Evolutionary conservation across 306 rosid species (phyloP).

Genomic region (Abrus pulchellus): DNA sequence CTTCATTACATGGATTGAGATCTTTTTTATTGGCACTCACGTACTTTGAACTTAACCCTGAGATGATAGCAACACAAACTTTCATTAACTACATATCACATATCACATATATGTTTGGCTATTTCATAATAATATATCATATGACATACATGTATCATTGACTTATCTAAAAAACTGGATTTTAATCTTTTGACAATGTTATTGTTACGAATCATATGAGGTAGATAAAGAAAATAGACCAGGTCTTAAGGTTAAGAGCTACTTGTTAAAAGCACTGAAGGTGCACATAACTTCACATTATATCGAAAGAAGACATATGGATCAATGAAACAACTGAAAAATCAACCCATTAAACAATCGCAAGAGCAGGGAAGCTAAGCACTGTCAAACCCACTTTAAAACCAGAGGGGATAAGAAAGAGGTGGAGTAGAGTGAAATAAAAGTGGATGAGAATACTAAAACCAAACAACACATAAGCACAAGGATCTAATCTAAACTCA

Average conservation of each 20-base stretch:
- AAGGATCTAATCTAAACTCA: constrained; percentile 20
- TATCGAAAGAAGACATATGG: neutral
- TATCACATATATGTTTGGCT: neutral
- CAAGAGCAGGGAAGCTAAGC: constrained; percentile 3
- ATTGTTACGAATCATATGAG: neutral
- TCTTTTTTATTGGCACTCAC: constrained; percentile 46
- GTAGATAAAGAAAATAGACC: neutral
- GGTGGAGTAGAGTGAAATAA: constrained; percentile 6
- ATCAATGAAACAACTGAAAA: neutral
- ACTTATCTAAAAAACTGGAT: constrained; percentile 32
- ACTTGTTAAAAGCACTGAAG: neutral
- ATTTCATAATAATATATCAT: too few species aligned
- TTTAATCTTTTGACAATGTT: neutral
- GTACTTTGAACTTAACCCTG: constrained; percentile 61
- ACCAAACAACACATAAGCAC: constrained; percentile 20
- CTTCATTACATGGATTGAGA: constrained; percentile 21
- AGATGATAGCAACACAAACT: constrained; percentile 35
- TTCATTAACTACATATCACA: neutral
- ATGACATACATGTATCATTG: constrained; percentile 4
- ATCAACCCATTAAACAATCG: constrained; percentile 11
- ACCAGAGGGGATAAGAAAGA: neutral
- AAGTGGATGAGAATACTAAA: constrained; percentile 13
- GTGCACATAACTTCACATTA: neutral
- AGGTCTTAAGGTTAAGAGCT: neutral
- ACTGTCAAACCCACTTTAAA: constrained; percentile 21